These are phyloP conservation scores for Exobasidium cylindrosporum DNA, from an alignment of 1,284 basidiomycete genomes.

Conservation along the genomic window DNA sequence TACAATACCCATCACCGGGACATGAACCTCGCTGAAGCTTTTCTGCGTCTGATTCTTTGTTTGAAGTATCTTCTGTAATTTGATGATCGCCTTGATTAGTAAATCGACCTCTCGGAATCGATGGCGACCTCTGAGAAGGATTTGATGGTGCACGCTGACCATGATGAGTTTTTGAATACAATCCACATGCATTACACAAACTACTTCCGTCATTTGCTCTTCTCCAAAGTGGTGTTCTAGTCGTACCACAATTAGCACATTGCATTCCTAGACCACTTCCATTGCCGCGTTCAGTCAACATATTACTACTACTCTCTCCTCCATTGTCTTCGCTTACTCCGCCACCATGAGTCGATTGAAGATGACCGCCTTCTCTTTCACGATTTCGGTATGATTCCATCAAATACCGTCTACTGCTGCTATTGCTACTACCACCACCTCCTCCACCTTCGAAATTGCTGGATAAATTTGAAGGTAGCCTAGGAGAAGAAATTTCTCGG, in stretches of 20 bases:
- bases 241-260: constrained; percentile 82
- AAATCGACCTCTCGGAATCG: constrained; percentile 5
- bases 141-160: constrained; percentile 19
- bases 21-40: constrained; percentile 28
- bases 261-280: constrained; percentile 15
- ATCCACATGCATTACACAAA: constrained; percentile 73
- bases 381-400: neutral
- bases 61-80: neutral
- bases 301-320: neutral
- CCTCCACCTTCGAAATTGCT: neutral
- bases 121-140: constrained; percentile 8
- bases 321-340: neutral
- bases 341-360: neutral
- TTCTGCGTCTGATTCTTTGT: neutral
- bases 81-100: constrained; percentile 4
- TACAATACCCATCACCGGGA: constrained; percentile 49
- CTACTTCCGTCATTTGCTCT: constrained; percentile 85
- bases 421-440: too few species aligned
- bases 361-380: neutral
- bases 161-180: constrained; percentile 39
- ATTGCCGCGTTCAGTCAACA: neutral
- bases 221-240: constrained; percentile 80
- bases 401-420: neutral
- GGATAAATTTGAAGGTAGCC: neutral
- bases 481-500: neutral